Evolutionary conservation across 179 eudicot genomes (phyloP).

Genomic region (Silene coronaria): DNA sequence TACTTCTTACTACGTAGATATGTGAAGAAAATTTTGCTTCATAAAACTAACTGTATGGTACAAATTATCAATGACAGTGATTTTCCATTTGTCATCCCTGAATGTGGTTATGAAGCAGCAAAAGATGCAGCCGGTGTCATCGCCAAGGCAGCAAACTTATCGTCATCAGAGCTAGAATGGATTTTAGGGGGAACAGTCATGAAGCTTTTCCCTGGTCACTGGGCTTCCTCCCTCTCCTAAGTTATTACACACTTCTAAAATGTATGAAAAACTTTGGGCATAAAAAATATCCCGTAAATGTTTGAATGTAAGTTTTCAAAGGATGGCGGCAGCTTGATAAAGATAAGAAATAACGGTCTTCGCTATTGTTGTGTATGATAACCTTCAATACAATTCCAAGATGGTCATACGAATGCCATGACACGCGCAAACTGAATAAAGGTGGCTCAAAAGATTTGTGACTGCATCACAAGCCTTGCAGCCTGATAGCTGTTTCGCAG

Average conservation of each 20-base stretch:
- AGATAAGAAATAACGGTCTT: no score
- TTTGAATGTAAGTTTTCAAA: no score
- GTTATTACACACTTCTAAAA: not conserved
- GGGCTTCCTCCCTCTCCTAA: constrained; percentile 27
- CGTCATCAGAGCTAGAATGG: constrained; percentile 57
- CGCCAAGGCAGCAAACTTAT: constrained; percentile 39
- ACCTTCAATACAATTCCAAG: no score
- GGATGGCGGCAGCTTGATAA: no score
- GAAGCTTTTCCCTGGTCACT: constrained; percentile 50
- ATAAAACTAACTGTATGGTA: not conserved
- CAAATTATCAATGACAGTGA: constrained; percentile 42
- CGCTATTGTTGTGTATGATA: no score
- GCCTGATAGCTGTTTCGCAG: no score
- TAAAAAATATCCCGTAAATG: not conserved
- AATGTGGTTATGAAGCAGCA: constrained; percentile 76
- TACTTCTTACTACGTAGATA: constrained; percentile 2
- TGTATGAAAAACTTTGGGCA: not conserved
- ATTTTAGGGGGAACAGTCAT: constrained; percentile 66
- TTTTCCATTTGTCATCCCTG: constrained; percentile 70
- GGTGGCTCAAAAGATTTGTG: no score
- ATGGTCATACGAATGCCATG: no score
- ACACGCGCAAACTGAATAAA: no score
- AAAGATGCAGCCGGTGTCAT: constrained; percentile 47
- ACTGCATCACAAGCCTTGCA: no score
- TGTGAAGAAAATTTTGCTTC: not conserved